Evolutionary conservation across 257 asterid species (phyloP), one percentile per base, ranked within the genome.

Genomic region (Gentiana straminea): DNA sequence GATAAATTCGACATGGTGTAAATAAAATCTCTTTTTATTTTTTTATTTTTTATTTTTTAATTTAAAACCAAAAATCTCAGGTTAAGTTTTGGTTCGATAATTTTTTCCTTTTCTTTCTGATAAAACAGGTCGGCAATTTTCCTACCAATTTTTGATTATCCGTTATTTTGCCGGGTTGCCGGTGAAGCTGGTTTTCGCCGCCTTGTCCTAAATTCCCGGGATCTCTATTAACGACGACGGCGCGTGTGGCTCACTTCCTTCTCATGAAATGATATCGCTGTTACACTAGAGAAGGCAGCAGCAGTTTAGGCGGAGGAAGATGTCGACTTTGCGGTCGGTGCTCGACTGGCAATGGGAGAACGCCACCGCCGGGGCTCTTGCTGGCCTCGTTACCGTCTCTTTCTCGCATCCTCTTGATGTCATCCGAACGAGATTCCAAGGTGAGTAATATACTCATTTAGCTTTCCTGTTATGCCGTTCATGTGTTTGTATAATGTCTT

Each of bases 371-470:
- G 98, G 97, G 39, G 76, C 97, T 67, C 70, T 77, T 36, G 94
- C 97, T 34, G 97, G 97, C 39, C 75, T 92, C 39, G 90, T 94
- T 68, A 85, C 95, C 48, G 95, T 75, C 77, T 56, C 84, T 62
- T 83, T 83, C 69, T 58, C 93, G 64, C 98, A 88, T 60, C 97
- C 98, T 2, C 91, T 91, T 66, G 97, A 92, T 79, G 96, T 91
- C 70, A 76, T 92, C 59, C 98, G 95, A 52, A 92, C 97, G 13
- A 78, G 97, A 70, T 92, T 92, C 74, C 97, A 92, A 80, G 95
- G 94, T 84, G 15, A 6, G 35, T 32, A 5, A 24, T 12, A 2
- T 33, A 4, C 1, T 7, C 12, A 46, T 47, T 33, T 10, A 24
- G 2, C 35, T 43, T 58, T 33, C 12, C 43, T 32, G 33, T 15